These are phyloP conservation scores for Globisporangium ultimum DNA, from an alignment of 352 stramenopile species.

Conservation along the genomic window DNA sequence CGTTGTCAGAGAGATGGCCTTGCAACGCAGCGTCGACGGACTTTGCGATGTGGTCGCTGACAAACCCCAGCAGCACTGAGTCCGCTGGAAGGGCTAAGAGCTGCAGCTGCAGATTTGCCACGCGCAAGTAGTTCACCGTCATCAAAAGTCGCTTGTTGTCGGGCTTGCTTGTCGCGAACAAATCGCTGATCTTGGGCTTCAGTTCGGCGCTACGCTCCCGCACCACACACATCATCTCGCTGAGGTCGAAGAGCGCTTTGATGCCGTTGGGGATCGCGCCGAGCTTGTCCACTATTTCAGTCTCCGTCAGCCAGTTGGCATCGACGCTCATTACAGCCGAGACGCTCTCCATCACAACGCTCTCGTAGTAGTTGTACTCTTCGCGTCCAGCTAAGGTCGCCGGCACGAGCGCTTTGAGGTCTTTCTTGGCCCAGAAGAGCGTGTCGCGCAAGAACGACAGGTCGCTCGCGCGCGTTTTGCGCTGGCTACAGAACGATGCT, in stretches of 20 bases:
- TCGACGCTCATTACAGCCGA: background rate
- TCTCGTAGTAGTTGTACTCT: constrained; percentile 14
- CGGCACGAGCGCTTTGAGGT: constrained; percentile 14
- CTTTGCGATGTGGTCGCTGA: constrained; percentile 2
- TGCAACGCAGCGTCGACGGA: background rate
- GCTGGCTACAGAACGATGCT: constrained; percentile 5
- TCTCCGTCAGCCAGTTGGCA: background rate
- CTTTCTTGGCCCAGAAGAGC: constrained; percentile 5
- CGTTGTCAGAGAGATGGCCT: background rate
- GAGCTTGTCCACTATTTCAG: background rate
- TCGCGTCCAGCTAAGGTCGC: constrained; percentile 1
- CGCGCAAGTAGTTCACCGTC: background rate
- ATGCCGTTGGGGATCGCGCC: background rate
- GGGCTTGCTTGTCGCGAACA: background rate
- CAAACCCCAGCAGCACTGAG: background rate
- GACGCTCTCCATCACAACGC: constrained; percentile 16
- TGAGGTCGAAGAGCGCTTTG: constrained; percentile 1
- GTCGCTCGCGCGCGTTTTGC: background rate
- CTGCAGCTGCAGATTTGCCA: constrained; percentile 4
- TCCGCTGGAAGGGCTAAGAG: background rate
- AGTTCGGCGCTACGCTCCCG: background rate
- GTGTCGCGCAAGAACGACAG: constrained; percentile 13
- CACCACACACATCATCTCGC: constrained; percentile 1
- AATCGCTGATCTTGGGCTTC: background rate
- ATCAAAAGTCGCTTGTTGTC: constrained; percentile 1